phyloP scores from a whole-genome alignment of 176 grass and related monocot genomes.

The Tuctoria greenei region DNA sequence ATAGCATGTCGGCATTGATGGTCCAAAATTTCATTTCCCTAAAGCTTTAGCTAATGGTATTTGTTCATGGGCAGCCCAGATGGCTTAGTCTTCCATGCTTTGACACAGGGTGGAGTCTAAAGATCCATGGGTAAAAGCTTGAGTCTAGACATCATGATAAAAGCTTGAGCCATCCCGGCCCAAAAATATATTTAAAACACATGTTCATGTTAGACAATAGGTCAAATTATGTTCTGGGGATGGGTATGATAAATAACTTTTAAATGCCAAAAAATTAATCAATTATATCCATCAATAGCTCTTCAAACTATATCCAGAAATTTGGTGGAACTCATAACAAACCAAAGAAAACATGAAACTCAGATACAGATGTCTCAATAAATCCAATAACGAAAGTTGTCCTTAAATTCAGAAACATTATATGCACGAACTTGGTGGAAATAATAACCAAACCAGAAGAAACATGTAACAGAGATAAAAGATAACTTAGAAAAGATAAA shows the following conservation, averaged over 20 bases:
- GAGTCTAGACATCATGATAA: not conserved
- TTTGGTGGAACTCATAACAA: not conserved
- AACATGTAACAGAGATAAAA: not conserved
- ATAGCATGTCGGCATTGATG: too few species aligned
- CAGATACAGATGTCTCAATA: too few species aligned
- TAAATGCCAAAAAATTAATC: not conserved
- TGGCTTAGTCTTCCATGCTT: not conserved
- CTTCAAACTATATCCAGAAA: not conserved
- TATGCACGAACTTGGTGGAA: not conserved
- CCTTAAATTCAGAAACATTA: not conserved
- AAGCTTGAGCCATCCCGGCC: not conserved
- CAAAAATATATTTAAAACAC: not conserved
- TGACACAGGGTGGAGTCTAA: not conserved
- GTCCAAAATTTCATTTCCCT: too few species aligned
- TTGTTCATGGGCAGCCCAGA: not conserved
- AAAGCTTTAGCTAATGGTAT: not conserved
- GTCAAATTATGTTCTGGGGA: not conserved
- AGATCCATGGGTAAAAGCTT: not conserved
- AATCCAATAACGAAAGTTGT: not conserved
- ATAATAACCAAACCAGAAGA: not conserved
- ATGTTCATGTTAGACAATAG: not conserved
- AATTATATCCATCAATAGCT: not conserved
- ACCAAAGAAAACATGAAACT: not conserved
- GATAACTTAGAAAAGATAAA: too few species aligned
- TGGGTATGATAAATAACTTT: not conserved